Percentiles rank a stretch among this genome's conserved stretches.
Conservation (phyloP, 495 filamentous ascomycete genomes). For the Monascus purpureus region DNA sequence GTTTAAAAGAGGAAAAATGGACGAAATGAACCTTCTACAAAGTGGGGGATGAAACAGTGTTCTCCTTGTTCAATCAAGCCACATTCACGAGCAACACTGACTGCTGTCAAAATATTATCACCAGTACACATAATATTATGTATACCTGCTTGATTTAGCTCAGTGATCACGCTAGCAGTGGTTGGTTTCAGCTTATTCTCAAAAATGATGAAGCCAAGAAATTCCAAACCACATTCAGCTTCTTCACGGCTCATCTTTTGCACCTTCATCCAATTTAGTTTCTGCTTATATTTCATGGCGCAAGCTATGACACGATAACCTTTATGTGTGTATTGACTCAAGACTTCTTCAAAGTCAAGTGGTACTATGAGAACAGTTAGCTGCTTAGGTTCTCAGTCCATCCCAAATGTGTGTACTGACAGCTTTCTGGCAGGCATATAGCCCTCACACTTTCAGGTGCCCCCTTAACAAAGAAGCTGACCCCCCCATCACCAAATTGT, state of each 20-base stretch:
- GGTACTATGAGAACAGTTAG: constrained; percentile 46
- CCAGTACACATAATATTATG: constrained; percentile 94
- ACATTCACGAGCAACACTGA: constrained; percentile 93
- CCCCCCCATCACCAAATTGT: constrained; percentile 65
- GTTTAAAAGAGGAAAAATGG: not conserved
- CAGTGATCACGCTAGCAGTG: constrained; percentile 61
- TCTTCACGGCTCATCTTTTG: constrained; percentile 83
- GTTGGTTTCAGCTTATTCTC: constrained; percentile 93
- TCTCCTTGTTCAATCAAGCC: constrained; percentile 64
- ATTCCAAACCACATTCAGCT: constrained; percentile 69
- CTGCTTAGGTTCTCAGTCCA: not conserved
- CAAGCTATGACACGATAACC: constrained; percentile 97
- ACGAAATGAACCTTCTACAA: constrained; percentile 46
- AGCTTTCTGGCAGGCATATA: constrained; percentile 70
- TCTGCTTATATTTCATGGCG: constrained; percentile 74
- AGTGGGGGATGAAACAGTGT: constrained; percentile 85
- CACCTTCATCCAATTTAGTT: constrained; percentile 81
- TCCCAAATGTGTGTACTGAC: constrained; percentile 31
- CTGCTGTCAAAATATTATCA: constrained; percentile 94
- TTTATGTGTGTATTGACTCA: constrained; percentile 82
- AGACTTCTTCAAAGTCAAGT: constrained; percentile 71
- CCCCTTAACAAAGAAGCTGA: constrained; percentile 85
- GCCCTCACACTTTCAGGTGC: constrained; percentile 92
- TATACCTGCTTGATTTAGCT: constrained; percentile 76
- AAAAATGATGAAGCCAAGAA: constrained; percentile 94